Conservation (phyloP, 2,329 filamentous ascomycete genomes). For the Penicillium decumbens region DNA sequence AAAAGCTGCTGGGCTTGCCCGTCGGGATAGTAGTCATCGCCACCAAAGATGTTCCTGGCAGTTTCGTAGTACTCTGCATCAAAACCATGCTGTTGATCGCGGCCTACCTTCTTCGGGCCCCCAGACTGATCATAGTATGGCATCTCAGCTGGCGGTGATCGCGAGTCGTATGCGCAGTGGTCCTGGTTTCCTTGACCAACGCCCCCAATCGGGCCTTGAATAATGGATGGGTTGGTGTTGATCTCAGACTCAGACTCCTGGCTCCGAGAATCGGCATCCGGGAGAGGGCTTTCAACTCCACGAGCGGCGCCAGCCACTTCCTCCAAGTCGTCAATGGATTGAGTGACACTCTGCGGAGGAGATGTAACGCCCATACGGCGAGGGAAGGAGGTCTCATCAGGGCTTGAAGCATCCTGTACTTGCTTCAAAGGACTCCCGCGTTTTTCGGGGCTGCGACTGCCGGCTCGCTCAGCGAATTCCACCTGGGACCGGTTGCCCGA, state of each 20-base stretch:
- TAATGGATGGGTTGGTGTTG: slow-evolving; percentile 78
- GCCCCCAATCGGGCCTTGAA: slow-evolving; percentile 67
- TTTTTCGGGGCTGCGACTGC: slow-evolving; percentile 29
- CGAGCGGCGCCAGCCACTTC: slow-evolving; percentile 63
- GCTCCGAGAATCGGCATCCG: slow-evolving; percentile 65
- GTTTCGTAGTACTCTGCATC: slow-evolving; percentile 62
- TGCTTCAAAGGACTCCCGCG: slow-evolving; percentile 48
- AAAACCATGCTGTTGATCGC: slow-evolving; percentile 53
- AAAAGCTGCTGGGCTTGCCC: slow-evolving; percentile 37
- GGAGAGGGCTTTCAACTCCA: slow-evolving; percentile 64
- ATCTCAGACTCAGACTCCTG: slow-evolving; percentile 57
- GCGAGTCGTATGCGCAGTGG: slow-evolving; percentile 55
- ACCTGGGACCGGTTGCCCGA: slow-evolving; percentile 46
- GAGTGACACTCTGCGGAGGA: slow-evolving; percentile 52
- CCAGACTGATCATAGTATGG: slow-evolving; percentile 42
- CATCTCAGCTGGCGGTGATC: slow-evolving; percentile 45
- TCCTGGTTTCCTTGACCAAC: slow-evolving; percentile 46
- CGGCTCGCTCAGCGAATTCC: slow-evolving; percentile 38
- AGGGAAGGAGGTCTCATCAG: slow-evolving; percentile 38
- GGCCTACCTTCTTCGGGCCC: slow-evolving; percentile 52
- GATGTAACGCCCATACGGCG: slow-evolving; percentile 45
- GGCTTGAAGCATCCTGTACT: slow-evolving; percentile 34
- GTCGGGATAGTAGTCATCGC: slow-evolving; percentile 37
- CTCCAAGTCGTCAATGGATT: slow-evolving; percentile 44
- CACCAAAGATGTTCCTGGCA: slow-evolving; percentile 32